phyloP scores from a whole-genome alignment of 2,329 filamentous ascomycete species.

The Chaetothyriales sp. region DNA sequence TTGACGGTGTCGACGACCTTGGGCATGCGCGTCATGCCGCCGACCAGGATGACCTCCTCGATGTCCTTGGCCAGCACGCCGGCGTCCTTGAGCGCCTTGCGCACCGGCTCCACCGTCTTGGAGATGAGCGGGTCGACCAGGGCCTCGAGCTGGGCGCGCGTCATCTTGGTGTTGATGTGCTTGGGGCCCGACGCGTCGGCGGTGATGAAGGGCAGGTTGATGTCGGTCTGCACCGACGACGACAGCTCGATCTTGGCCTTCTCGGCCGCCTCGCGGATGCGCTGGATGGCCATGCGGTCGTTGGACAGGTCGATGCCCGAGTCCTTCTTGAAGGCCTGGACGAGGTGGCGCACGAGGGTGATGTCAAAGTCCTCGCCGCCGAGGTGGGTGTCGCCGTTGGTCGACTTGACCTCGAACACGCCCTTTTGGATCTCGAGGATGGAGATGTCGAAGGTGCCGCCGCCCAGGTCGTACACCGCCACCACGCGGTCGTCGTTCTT shows the following conservation, averaged over 20 bases:
- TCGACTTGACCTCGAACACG: conserved; percentile 98
- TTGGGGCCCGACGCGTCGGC: conserved; percentile 90
- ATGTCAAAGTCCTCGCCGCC: conserved; percentile 99
- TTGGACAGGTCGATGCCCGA: conserved; percentile 75
- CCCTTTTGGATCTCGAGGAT: conserved; percentile 94
- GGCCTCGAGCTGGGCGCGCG: conserved; percentile 79
- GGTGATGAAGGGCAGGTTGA: conserved; percentile 98
- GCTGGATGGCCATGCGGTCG: conserved; percentile 97
- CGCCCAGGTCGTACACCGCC: conserved; percentile 94
- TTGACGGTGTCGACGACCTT: conserved; percentile 95
- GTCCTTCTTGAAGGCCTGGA: conserved; percentile 93
- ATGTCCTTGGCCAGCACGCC: conserved; percentile 83
- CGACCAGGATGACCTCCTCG: conserved; percentile 93
- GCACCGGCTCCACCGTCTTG: conserved; percentile 79
- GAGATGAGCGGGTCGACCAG: conserved; percentile 81
- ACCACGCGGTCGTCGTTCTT: conserved; percentile 83
- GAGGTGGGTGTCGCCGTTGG: conserved; percentile 95
- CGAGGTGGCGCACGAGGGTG: conserved; percentile 79
- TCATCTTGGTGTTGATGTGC: conserved; percentile 96
- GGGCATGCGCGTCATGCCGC: conserved; percentile 99
- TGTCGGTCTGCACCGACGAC: conserved; percentile 87
- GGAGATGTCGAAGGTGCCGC: conserved; percentile 98
- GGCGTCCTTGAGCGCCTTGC: conserved; percentile 94
- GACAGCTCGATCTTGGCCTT: conserved; percentile 99
- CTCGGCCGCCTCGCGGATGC: conserved; percentile 96